Evolutionary conservation across 2,329 filamentous ascomycete species (phyloP).

Genomic region (Trichoderma polysporum): DNA sequence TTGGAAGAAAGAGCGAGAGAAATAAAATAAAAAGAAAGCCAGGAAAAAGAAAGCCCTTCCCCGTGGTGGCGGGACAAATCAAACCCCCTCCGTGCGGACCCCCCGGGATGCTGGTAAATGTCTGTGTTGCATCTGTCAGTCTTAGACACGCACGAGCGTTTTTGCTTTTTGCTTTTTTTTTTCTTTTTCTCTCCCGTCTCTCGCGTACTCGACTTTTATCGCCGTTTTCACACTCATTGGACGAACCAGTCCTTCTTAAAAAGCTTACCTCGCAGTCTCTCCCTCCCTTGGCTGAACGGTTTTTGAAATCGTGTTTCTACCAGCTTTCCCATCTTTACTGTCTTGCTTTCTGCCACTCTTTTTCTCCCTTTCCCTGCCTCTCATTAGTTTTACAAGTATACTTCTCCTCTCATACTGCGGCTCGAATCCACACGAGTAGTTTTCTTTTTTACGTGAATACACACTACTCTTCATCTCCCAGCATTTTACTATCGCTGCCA

Average conservation of each 20-base stretch:
- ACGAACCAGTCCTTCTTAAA: constrained; percentile 6
- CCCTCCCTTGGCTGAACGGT: constrained; percentile 5
- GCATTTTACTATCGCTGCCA: background rate
- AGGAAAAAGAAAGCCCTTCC: background rate
- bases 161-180: background rate
- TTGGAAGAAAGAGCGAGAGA: background rate
- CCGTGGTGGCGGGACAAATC: background rate
- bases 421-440: background rate
- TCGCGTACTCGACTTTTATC: constrained; percentile 11
- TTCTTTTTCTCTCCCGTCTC: background rate
- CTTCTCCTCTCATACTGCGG: background rate
- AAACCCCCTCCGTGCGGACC: background rate
- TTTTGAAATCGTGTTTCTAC: constrained; percentile 8
- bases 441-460: background rate
- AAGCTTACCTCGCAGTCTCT: background rate
- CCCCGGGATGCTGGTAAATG: constrained; percentile 4
- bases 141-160: constrained; percentile 11
- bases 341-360: constrained; percentile 14
- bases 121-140: constrained; percentile 18
- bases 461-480: background rate
- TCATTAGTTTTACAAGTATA: background rate
- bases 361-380: constrained; percentile 11
- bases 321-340: constrained; percentile 1
- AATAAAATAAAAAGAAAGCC: background rate
- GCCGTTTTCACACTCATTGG: constrained; percentile 9